A percentile compares a stretch with the other conserved stretches of the same genome.
phyloP scores from a whole-genome alignment of 495 filamentous ascomycete species.

The Jackrogersella minutella region DNA sequence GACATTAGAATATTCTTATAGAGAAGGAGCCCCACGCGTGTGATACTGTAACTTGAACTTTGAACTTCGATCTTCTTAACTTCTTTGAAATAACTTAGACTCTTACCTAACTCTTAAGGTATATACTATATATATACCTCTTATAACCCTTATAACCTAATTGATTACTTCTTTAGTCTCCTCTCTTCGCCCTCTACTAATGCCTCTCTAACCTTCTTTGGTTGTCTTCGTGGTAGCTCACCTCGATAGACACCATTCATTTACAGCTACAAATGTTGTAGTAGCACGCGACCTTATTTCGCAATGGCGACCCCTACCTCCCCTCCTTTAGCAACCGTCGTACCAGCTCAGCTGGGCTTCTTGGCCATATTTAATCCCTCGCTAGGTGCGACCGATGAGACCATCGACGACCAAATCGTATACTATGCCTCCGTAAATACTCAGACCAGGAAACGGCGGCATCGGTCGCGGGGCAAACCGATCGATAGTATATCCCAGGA shows the following conservation, averaged over 20 bases:
- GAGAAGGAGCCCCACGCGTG: background rate
- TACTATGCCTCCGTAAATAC: constrained; percentile 80
- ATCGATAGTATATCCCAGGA: constrained; percentile 59
- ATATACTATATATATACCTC: background rate
- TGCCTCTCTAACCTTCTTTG: constrained; percentile 24
- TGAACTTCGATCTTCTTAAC: background rate
- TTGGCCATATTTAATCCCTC: constrained; percentile 94
- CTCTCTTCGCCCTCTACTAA: background rate
- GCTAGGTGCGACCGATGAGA: constrained; percentile 87
- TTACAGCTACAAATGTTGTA: constrained; percentile 22
- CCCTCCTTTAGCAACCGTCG: constrained; percentile 42
- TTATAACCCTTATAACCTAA: background rate
- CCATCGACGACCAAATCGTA: constrained; percentile 86
- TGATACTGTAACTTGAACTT: background rate
- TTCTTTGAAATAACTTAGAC: too few relatives aligned
- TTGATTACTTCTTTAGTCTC: background rate
- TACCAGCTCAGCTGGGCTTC: constrained; percentile 87
- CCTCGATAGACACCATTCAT: constrained; percentile 30
- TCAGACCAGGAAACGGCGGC: constrained; percentile 46
- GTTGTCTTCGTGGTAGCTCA: constrained; percentile 24
- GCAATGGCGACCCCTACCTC: constrained; percentile 28
- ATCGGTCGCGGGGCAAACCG: constrained; percentile 48
- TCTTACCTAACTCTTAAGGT: too few relatives aligned
- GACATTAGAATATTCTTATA: background rate
- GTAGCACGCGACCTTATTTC: constrained; percentile 8